Evolutionary conservation across 345 rosid genomes (phyloP), one percentile per base, ranked within the genome.

Genomic region (Brassica nigra): DNA sequence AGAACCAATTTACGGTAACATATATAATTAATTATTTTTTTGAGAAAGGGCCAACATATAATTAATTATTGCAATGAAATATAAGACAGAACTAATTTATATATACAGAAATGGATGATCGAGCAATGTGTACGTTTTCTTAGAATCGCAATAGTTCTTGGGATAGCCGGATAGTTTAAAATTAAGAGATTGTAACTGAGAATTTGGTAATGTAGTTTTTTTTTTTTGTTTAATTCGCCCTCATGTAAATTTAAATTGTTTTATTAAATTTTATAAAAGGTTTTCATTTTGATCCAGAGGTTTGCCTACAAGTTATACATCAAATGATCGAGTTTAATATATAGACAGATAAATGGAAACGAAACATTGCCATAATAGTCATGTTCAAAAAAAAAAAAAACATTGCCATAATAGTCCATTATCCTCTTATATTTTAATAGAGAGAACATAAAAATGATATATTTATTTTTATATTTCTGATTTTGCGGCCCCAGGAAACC

Each of bases 401-500:
- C 28, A 44, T 3, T 61, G 16, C 16, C 29, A 31, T 47, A 10
- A 31, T 7, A 8, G 36, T 76, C 27, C 27, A 68, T 30, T 42
- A 76, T 16, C 3, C 7, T 44, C 12, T 3, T 18, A 20, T 33
- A 61, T 59, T 0, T 18, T 44, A 49, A 47, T 61, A 18, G 27
- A 34, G 20, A 63, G 30, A 31, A 62, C 6, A 54, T 15, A 4
- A 5, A 62, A 18, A 39, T 61, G 39, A 39, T 62, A 61, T 59
- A 1, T 5, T 8, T 39, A 18, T 6, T 55, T 5, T 9, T 28
- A 58, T 30, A 66, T 44, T 15, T 70, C 58, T 14, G 78, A 74
- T 68, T 74, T 64, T 74, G 83, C 69, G 79, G 79, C 74, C 74
- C 78, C 15, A 79, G 78, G 59, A 79, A 79, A 68, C 75, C 74